Evolutionary conservation across 108 stramenopile genomes (phyloP).

Genomic region (Pelagomonas calceolata): DNA sequence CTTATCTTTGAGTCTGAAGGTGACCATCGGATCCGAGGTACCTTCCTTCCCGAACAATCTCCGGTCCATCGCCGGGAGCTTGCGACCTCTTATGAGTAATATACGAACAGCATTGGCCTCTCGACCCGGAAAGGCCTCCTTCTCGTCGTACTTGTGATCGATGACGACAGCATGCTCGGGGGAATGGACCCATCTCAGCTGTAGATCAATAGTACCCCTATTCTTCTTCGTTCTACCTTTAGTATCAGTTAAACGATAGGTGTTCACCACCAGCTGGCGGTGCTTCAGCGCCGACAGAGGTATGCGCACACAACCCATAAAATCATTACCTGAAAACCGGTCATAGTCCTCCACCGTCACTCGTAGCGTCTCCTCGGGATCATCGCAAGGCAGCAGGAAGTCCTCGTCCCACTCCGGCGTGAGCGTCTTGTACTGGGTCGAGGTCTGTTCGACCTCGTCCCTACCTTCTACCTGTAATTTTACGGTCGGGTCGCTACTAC

Average conservation of each 20-base stretch:
- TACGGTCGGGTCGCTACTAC: slow-evolving; percentile 2
- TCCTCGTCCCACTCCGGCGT: slow-evolving; percentile 8
- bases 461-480: neutral
- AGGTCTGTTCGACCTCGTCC: neutral
- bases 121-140: neutral
- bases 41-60: slow-evolving; percentile 2
- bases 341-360: slow-evolving; percentile 11
- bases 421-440: neutral
- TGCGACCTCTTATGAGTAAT: slow-evolving; percentile 1
- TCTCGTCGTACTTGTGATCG: too few relatives aligned
- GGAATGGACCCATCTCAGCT: slow-evolving; percentile 4
- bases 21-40: neutral
- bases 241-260: neutral
- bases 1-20: neutral
- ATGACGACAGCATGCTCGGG: neutral
- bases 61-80: neutral
- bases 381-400: neutral
- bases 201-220: neutral
- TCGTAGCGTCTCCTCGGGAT: neutral
- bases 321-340: slow-evolving; percentile 7
- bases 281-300: neutral
- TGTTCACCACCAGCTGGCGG: neutral
- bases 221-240: neutral
- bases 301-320: slow-evolving; percentile 5
- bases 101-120: slow-evolving; percentile 4